Percentiles rank a stretch among this genome's conserved stretches.
These are phyloP conservation scores for Fistulifera pelliculosa DNA, from an alignment of 108 stramenopile genomes.

Conservation along the genomic window DNA sequence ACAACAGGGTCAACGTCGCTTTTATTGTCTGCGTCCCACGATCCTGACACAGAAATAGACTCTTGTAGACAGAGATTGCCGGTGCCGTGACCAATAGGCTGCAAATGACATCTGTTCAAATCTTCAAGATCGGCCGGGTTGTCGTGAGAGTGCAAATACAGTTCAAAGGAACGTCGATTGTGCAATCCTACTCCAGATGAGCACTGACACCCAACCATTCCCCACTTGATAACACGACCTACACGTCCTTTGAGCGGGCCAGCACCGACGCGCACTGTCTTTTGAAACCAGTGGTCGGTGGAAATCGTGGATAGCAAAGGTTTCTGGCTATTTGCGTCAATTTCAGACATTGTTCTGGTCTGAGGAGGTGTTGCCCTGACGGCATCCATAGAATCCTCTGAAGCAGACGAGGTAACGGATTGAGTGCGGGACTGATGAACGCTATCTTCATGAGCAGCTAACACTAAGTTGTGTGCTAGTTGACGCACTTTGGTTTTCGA, in stretches of 20 bases:
- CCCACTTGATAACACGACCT: conserved; percentile 29
- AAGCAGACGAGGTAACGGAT: background rate
- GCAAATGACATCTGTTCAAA: no score
- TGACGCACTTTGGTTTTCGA: background rate
- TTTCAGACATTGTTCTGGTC: background rate
- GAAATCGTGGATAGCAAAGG: conserved; percentile 20
- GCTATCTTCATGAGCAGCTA: background rate
- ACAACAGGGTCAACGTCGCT: no score
- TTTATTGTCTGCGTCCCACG: no score
- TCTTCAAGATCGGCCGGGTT: background rate
- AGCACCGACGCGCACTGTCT: conserved; percentile 14
- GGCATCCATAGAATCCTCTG: background rate
- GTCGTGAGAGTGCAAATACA: conserved; percentile 7
- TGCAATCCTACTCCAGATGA: conserved; percentile 17
- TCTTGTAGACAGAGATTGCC: no score
- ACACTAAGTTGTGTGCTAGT: background rate
- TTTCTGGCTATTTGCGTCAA: background rate
- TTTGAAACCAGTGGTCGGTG: conserved; percentile 25
- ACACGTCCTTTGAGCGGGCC: conserved; percentile 20
- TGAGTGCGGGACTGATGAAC: background rate
- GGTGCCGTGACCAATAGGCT: no score
- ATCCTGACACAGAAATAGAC: no score
- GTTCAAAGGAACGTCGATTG: conserved; percentile 38
- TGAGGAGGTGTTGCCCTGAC: no score
- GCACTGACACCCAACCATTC: conserved; percentile 47